Conservation (phyloP, 108 stramenopile genomes). For the Skeletonema grethae region DNA sequence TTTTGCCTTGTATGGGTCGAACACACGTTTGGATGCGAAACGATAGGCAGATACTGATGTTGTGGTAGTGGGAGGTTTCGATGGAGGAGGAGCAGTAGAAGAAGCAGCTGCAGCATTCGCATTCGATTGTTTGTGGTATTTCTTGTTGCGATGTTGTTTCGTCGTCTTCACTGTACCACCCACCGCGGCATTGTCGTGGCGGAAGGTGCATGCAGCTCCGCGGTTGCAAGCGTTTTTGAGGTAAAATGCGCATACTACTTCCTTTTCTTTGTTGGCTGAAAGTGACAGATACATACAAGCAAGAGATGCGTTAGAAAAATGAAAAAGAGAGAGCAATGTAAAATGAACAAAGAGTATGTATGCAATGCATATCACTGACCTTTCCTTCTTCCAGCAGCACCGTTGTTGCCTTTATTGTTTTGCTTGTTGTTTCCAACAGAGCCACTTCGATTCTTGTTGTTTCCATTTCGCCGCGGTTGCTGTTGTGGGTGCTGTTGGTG, state of each 20-base stretch:
- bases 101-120: background rate
- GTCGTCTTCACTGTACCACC: constrained; percentile 4
- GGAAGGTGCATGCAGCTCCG: constrained; percentile 67
- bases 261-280: constrained; percentile 20
- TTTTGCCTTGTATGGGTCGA: constrained; percentile 46
- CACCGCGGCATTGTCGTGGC: constrained; percentile 50
- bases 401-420: background rate
- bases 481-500: constrained; percentile 2
- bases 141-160: background rate
- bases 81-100: constrained; percentile 5
- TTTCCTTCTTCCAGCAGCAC: constrained; percentile 1
- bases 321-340: background rate
- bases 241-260: constrained; percentile 62
- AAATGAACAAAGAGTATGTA: background rate
- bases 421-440: constrained; percentile 1
- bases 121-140: background rate
- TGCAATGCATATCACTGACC: background rate
- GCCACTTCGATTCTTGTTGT: constrained; percentile 5
- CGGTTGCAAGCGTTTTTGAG: constrained; percentile 69
- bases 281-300: background rate
- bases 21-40: constrained; percentile 23
- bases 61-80: constrained; percentile 1
- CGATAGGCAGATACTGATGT: background rate
- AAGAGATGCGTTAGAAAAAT: background rate
- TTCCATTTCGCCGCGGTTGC: background rate